Evolutionary conservation across 352 stramenopile species (phyloP).

Genomic region (Phytophthora hibernalis): DNA sequence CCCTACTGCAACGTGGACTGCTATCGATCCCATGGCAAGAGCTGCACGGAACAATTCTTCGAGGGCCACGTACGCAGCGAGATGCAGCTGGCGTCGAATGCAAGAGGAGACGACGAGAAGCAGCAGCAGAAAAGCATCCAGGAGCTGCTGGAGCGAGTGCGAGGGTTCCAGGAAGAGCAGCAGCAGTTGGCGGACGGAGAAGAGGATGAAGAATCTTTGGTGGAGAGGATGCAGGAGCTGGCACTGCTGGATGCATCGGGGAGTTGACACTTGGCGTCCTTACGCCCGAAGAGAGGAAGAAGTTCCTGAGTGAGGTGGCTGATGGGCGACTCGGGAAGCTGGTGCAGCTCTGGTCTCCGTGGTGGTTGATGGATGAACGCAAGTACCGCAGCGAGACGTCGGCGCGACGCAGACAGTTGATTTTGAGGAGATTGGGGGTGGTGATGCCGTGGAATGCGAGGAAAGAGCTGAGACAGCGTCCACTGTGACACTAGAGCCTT

Average conservation of each 20-base stretch:
- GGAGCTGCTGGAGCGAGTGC: constrained; percentile 59
- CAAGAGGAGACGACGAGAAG: constrained; percentile 31
- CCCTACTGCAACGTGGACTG: constrained; percentile 84
- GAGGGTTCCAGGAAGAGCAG: constrained; percentile 63
- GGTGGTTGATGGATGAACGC: constrained; percentile 60
- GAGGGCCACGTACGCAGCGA: constrained; percentile 69
- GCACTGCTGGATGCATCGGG: constrained; percentile 46
- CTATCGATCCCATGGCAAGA: constrained; percentile 74
- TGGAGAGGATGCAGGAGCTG: constrained; percentile 57
- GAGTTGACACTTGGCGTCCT: constrained; percentile 71
- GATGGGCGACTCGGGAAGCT: constrained; percentile 71
- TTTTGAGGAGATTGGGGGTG: constrained; percentile 51
- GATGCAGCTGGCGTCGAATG: constrained; percentile 48
- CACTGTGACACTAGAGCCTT: constrained; percentile 1
- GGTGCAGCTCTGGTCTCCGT: constrained; percentile 73
- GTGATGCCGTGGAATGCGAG: constrained; percentile 15
- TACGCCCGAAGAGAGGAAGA: constrained; percentile 58
- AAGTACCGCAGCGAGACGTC: constrained; percentile 67
- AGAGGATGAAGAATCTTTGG: constrained; percentile 40
- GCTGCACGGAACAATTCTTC: constrained; percentile 85
- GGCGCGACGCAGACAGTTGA: constrained; percentile 43
- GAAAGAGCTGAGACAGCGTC: constrained; percentile 7
- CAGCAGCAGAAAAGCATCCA: constrained; percentile 48
- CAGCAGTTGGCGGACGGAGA: constrained; percentile 17
- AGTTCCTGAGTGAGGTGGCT: constrained; percentile 71